Evolutionary conservation across 2,329 filamentous ascomycete genomes (phyloP).

Genomic region (Aspergillus novofumigatus): DNA sequence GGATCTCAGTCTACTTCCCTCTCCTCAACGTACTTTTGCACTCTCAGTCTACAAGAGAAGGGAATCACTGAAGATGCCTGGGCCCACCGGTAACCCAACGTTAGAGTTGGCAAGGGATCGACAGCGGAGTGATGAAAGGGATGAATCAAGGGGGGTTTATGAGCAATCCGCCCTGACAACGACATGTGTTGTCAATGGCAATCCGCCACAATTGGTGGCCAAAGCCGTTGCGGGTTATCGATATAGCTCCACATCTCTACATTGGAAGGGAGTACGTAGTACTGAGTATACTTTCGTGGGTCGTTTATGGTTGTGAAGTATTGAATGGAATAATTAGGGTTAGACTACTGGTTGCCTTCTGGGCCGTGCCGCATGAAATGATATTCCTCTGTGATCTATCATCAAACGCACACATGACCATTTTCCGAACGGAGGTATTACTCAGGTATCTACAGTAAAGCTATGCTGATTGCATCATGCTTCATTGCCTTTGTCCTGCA

Average conservation of each 20-base stretch:
- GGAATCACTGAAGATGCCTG: background rate
- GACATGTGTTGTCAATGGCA: background rate
- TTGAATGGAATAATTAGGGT: background rate
- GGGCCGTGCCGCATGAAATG: background rate
- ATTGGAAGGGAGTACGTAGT: background rate
- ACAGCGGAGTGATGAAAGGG: slow-evolving; percentile 3
- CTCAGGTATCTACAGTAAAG: background rate
- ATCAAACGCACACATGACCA: background rate
- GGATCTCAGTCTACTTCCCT: background rate
- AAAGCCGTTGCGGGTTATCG: background rate
- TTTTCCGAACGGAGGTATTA: background rate
- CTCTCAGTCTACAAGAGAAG: background rate
- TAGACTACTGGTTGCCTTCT: background rate
- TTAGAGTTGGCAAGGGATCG: slow-evolving; percentile 4
- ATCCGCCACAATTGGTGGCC: background rate
- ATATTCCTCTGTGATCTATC: background rate
- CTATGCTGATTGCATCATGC: background rate
- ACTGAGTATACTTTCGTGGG: background rate
- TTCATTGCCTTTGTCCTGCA: background rate
- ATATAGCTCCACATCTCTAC: background rate
- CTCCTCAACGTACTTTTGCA: background rate
- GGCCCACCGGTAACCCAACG: background rate
- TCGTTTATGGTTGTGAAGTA: no score
- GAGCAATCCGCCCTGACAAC: background rate
- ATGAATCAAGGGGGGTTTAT: slow-evolving; percentile 8